Evolutionary conservation across 169 alveolate genomes (phyloP).

Genomic region (Plasmodium gaboni): DNA sequence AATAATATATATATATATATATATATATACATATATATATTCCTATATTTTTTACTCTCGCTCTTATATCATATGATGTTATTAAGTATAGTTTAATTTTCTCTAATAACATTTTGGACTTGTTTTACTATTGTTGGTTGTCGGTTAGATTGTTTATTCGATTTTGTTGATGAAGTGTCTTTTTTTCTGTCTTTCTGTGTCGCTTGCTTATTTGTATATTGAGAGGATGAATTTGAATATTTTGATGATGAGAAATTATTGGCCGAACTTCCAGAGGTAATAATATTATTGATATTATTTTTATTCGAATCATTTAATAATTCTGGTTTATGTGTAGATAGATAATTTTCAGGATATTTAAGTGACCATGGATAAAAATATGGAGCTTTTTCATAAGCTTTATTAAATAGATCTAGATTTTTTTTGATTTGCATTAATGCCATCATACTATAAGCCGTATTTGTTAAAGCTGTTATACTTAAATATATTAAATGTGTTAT

Average conservation of each 20-base stretch:
- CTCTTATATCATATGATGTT: too few species aligned
- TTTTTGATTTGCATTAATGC: not conserved
- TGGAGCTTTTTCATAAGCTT: slow-evolving; percentile 25
- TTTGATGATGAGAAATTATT: too few species aligned
- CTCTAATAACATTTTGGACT: not conserved
- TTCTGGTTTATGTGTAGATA: not conserved
- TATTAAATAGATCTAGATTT: slow-evolving; percentile 24
- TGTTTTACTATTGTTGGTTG: not conserved
- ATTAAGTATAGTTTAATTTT: too few species aligned
- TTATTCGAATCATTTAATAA: not conserved
- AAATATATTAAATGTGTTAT: not conserved
- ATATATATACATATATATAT: too few species aligned
- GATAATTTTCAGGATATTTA: slow-evolving; percentile 18
- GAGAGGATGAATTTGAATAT: too few species aligned
- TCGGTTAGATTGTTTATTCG: not conserved
- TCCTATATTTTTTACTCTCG: too few species aligned
- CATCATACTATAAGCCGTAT: slow-evolving; percentile 3
- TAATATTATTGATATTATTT: not conserved
- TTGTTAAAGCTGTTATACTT: slow-evolving; percentile 11
- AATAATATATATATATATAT: too few species aligned
- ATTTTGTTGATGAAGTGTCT: not conserved
- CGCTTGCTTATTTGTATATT: not conserved
- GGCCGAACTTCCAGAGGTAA: too few species aligned
- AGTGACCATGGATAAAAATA: slow-evolving; percentile 43
- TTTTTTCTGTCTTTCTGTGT: not conserved